Evolutionary conservation across 495 filamentous ascomycete genomes (phyloP).

Genomic region (Penicillium angulare): DNA sequence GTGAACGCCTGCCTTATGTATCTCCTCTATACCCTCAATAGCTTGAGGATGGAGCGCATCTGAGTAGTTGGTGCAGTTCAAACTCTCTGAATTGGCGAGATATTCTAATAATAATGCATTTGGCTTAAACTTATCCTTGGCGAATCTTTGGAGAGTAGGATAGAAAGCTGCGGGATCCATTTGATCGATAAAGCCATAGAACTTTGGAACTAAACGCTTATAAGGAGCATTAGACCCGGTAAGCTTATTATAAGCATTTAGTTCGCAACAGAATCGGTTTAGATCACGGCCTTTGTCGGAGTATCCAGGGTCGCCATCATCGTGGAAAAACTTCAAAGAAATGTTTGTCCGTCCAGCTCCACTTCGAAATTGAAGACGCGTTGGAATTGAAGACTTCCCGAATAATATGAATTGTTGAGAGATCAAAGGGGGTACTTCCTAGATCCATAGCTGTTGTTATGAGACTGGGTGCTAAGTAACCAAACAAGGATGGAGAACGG

Average conservation of each 20-base stretch:
- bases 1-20: constrained; percentile 9
- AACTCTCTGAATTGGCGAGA: constrained; percentile 9
- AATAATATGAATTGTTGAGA: too few relatives aligned
- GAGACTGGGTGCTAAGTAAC: too few relatives aligned
- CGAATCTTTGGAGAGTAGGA: constrained; percentile 12
- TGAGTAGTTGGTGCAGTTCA: constrained; percentile 24
- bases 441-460: too few relatives aligned
- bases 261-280: constrained; percentile 19
- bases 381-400: too few relatives aligned
- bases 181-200: constrained; percentile 14
- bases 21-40: constrained; percentile 13
- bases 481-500: too few relatives aligned
- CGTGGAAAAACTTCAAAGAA: too few relatives aligned
- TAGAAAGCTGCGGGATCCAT: constrained; percentile 14
- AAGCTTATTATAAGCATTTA: constrained; percentile 18
- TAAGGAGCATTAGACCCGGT: constrained; percentile 7
- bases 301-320: constrained; percentile 1
- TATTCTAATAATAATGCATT: constrained; percentile 21
- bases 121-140: background rate
- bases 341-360: too few relatives aligned
- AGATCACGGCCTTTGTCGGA: constrained; percentile 15
- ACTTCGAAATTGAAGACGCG: too few relatives aligned
- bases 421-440: too few relatives aligned
- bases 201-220: constrained; percentile 10
- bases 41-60: constrained; percentile 10